Base-by-base conservation (phyloP, 495 filamentous ascomycete genomes). In the Delitschia confertaspora region DNA sequence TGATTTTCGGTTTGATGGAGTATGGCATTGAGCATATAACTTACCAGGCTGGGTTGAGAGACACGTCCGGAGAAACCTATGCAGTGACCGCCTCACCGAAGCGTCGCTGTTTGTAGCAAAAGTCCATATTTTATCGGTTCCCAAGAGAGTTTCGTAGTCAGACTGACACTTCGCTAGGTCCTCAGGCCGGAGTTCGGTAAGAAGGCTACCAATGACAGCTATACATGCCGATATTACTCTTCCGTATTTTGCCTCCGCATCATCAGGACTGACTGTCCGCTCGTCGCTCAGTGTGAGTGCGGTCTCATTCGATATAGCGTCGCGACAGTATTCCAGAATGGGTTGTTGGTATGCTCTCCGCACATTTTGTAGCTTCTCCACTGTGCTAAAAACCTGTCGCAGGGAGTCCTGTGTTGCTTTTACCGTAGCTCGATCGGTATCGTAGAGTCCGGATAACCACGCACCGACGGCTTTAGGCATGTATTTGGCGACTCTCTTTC, bases 371-470 rank as follows among this genome's bases (percentile, higher is more conserved):
- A 82, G 64, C 57, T 95, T 96, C 33, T 89, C 83, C 21, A 83
- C 76, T 0, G 83, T 83, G 1, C 74, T 66, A 45, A 96, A 84
- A 7, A 93, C 79, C 4, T 67, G 70, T 4, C 71, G 72, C 13
- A 95, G 67, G 0, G 84, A 81, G 33, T 88, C 80, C 39, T 71
- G 66, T n/a, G 88, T 84, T 2, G 83, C 74, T 23, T 76, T 78
- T 20, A 79, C 70, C 1, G 83, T 83, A 10, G 68, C 68, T 38
- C 75, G 75, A 59, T 99, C 91, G 45, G 72, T 80, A 58, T 99
- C 93, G 57, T 87, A 89, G 1, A 80, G 70, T 9, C 93, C 89
- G 20, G 81, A 81, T 19, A 95, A 70, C 93, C 93, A 99, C 8
- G 85, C 70, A 6, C 84, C 86, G 16, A 87, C 78, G 22, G 93